Evolutionary conservation across 257 asterid species (phyloP).

Genomic region (Petunia secreta): DNA sequence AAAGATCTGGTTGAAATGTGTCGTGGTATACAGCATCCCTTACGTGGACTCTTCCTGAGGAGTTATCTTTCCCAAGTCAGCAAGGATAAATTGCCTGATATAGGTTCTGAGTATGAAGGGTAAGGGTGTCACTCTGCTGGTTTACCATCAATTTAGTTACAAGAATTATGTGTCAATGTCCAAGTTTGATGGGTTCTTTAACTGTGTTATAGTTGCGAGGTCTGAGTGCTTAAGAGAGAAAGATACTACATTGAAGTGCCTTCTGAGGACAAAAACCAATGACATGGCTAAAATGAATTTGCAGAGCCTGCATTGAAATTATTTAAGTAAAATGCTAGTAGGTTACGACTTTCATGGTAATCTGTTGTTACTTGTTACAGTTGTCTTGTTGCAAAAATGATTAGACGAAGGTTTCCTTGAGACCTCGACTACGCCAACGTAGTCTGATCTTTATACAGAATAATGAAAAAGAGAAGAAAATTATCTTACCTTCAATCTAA

Average conservation of each 20-base stretch:
- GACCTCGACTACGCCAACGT: neutral
- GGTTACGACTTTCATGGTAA: neutral
- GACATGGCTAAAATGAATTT: slow-evolving; percentile 14
- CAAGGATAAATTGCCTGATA: slow-evolving; percentile 91
- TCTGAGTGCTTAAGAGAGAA: neutral
- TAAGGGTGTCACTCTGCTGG: slow-evolving; percentile 40
- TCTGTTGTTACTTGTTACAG: neutral
- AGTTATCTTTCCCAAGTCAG: slow-evolving; percentile 99
- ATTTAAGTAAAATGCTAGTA: slow-evolving; percentile 21
- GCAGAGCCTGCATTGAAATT: neutral
- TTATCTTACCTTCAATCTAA: slow-evolving; percentile 15
- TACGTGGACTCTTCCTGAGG: slow-evolving; percentile 95
- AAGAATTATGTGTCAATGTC: neutral
- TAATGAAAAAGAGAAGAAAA: neutral
- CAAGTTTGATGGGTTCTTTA: slow-evolving; percentile 2
- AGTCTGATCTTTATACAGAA: neutral
- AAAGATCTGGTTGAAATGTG: slow-evolving; percentile 99
- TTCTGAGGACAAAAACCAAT: neutral
- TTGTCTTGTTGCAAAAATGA: slow-evolving; percentile 3
- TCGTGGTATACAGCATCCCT: slow-evolving; percentile 93
- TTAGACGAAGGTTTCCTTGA: neutral
- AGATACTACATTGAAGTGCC: neutral
- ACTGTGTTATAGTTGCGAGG: neutral
- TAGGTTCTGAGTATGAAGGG: slow-evolving; percentile 99
- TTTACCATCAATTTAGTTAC: neutral